phyloP scores from a whole-genome alignment of 345 rosid genomes.

The Hypericum perforatum region DNA sequence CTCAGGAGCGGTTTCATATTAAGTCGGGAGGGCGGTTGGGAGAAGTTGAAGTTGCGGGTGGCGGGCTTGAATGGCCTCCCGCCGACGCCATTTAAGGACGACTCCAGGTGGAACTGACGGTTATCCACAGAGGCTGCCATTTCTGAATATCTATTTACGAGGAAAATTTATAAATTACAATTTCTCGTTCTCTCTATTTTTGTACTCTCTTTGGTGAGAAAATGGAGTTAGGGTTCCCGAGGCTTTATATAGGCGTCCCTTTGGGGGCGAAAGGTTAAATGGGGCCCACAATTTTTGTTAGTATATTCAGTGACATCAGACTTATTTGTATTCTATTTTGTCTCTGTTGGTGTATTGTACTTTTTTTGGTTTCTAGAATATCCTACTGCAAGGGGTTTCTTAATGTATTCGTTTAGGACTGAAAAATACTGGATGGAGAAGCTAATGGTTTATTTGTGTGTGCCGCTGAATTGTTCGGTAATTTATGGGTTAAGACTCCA shows the following conservation, averaged over 20 bases:
- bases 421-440: too few relatives aligned
- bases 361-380: too few relatives aligned
- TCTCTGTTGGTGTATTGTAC: too few relatives aligned
- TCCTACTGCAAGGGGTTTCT: too few relatives aligned
- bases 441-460: too few relatives aligned
- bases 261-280: neutral
- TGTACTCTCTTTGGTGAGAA: slow-evolving; percentile 5
- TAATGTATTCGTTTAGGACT: too few relatives aligned
- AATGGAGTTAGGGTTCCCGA: neutral
- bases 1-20: slow-evolving; percentile 11
- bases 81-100: slow-evolving; percentile 44
- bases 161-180: neutral
- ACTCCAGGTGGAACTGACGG: slow-evolving; percentile 47
- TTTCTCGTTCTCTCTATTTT: neutral
- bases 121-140: slow-evolving; percentile 86
- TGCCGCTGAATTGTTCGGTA: too few relatives aligned
- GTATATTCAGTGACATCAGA: too few relatives aligned
- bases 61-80: slow-evolving; percentile 26
- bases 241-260: slow-evolving; percentile 17
- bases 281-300: too few relatives aligned
- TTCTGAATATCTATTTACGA: neutral
- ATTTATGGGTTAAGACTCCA: too few relatives aligned
- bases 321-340: too few relatives aligned
- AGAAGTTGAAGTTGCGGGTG: too few relatives aligned
- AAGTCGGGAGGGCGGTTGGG: neutral